A percentile compares a stretch with the other conserved stretches of the same genome.
phyloP scores from a whole-genome alignment of 768 basidiomycete species.

The Strobilomyces dryophilus region DNA sequence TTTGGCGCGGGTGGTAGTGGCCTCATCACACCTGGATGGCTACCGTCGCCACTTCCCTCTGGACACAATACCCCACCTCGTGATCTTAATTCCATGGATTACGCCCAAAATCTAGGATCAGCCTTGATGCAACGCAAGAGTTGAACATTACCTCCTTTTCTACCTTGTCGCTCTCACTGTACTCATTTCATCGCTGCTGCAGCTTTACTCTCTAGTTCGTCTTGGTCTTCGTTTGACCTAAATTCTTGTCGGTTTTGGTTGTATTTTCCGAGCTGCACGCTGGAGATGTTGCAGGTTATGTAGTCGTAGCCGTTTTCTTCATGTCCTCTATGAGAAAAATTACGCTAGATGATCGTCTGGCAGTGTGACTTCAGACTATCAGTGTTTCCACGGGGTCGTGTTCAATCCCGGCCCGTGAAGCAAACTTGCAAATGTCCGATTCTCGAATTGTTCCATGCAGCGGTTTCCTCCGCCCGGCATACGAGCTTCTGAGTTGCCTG shows the following conservation, averaged over 20 bases:
- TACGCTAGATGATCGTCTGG: not conserved
- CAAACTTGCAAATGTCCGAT: not conserved
- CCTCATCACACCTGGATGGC: conserved; percentile 70
- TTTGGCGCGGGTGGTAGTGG: conserved; percentile 83
- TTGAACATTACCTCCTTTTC: conserved; percentile 8
- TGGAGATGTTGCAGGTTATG: conserved; percentile 8
- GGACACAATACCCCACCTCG: conserved; percentile 44
- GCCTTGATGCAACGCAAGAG: conserved; percentile 25
- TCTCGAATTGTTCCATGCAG: not conserved
- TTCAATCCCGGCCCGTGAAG: too few species aligned
- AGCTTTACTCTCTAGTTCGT: not conserved
- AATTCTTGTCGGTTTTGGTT: conserved; percentile 10
- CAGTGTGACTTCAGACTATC: too few species aligned
- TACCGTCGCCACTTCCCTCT: conserved; percentile 56
- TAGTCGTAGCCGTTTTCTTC: conserved; percentile 9
- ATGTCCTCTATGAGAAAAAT: not conserved
- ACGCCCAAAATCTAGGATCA: conserved; percentile 23
- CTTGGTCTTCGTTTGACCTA: conserved; percentile 2
- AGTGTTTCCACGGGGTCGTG: too few species aligned
- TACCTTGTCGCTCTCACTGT: conserved; percentile 5
- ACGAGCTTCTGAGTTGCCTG: conserved; percentile 11
- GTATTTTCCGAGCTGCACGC: conserved; percentile 5
- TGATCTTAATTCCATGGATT: conserved; percentile 23
- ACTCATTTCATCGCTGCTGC: not conserved
- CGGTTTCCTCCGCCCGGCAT: conserved; percentile 2